Evolutionary conservation across 352 stramenopile genomes (phyloP).

Genomic region (Blastocystis sp.): DNA sequence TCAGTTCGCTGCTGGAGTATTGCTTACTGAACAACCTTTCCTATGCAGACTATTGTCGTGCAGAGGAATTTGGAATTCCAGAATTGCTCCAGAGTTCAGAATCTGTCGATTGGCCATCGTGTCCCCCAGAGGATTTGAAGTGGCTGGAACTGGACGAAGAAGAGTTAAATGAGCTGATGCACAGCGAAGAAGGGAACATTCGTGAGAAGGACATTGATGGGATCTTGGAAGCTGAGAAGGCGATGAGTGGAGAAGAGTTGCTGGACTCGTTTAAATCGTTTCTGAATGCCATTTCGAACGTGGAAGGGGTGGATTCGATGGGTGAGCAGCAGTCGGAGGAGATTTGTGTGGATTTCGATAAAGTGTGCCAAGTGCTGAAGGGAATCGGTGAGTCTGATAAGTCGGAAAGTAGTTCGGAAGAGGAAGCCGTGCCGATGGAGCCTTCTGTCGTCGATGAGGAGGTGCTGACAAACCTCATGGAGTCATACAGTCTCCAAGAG

Average conservation of each 20-base stretch:
- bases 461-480: background rate
- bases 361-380: background rate
- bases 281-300: background rate
- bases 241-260: background rate
- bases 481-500: background rate
- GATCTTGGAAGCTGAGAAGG: background rate
- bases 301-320: conserved; percentile 7
- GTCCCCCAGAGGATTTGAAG: background rate
- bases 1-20: background rate
- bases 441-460: background rate
- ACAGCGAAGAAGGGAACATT: background rate
- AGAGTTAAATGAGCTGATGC: background rate
- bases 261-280: conserved; percentile 48
- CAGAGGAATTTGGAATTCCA: background rate
- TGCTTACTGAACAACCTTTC: background rate
- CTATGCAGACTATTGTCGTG: background rate
- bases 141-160: background rate
- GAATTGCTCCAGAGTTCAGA: background rate
- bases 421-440: background rate
- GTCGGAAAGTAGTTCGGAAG: background rate
- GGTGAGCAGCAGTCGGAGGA: background rate
- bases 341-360: background rate
- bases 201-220: conserved; percentile 33
- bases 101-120: background rate
- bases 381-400: background rate